Evolutionary conservation across 1,139 yeast species (phyloP), one percentile per base, ranked within the genome.

Genomic region (Maudiozyma humilis): DNA sequence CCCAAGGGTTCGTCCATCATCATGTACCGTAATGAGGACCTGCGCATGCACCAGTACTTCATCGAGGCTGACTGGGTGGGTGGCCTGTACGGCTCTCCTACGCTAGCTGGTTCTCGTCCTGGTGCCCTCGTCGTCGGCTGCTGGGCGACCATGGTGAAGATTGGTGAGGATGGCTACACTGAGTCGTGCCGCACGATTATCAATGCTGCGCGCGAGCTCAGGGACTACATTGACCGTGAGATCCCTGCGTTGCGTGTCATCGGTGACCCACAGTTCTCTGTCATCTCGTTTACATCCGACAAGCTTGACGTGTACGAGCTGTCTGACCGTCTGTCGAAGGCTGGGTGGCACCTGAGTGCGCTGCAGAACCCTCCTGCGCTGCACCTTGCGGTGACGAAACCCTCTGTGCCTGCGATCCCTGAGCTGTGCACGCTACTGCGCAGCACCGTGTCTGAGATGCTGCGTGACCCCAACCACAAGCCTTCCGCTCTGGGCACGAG

Each of bases 111-210:
- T 0, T 86, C 96, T 8, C 77, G 97, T 51, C 97, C 97, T 0
- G 98, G 98, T 43, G 97, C 97, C 0, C 70, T 91, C 41, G 85
- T 88, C 74, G 97, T 84, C 14, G 97, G 96, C 0, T 89, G 97
- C 62, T 91, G 97, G 97, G 94, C 96, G 0, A 88, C 96, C 0
- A 68, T 91, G 70, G 66, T 89, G 42, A 72, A 73, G 51, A 72
- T 88, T 46, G 98, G 98, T 33, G 78, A 75, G 46, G 75, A 76
- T 13, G 97, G 97, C 0, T 91, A 91, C 63, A 69, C 66, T 7
- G 60, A 79, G 48, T 74, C 80, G 2, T 82, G 95, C 51, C 66
- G 64, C 45, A 78, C 76, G 15, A 89, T 91, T 44, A 80, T 87
- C 2, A 59, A 66, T 10, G 76, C 89, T 2, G 76, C 94, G 3